Conservation (phyloP, 2,329 filamentous ascomycete species). For the Ophiostoma piceae region DNA sequence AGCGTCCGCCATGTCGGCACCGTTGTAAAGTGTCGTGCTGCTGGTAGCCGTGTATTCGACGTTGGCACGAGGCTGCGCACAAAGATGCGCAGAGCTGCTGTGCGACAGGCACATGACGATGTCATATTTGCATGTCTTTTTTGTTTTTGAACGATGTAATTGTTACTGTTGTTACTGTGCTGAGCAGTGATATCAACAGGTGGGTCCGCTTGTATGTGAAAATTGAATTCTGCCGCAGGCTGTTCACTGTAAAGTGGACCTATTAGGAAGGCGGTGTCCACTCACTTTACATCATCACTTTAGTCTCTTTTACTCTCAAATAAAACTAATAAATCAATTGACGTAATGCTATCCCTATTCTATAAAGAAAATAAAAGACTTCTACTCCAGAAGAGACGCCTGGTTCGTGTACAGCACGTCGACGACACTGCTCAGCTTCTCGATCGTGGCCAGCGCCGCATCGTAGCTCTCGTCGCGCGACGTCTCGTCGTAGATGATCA, state of each 20-base stretch:
- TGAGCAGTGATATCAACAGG: background rate
- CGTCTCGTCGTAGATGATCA: conserved; percentile 95
- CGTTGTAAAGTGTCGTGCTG: background rate
- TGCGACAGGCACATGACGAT: conserved; percentile 25
- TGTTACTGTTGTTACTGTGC: too few species aligned
- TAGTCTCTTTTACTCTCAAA: background rate
- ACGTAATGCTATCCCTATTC: background rate
- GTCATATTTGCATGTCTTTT: conserved; percentile 19
- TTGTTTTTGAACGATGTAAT: background rate
- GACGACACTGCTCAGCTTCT: conserved; percentile 94
- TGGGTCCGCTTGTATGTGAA: conserved; percentile 7
- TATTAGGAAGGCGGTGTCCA: conserved; percentile 8
- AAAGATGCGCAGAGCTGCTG: conserved; percentile 25
- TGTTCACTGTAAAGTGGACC: background rate
- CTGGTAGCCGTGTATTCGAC: background rate
- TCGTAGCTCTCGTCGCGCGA: conserved; percentile 92
- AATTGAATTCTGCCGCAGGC: conserved; percentile 8
- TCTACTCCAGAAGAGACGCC: conserved; percentile 82
- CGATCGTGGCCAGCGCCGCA: conserved; percentile 87
- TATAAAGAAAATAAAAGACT: background rate
- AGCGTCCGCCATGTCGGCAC: background rate
- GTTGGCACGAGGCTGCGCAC: conserved; percentile 23
- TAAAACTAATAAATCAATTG: background rate
- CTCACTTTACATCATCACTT: background rate
- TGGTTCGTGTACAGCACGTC: conserved; percentile 98